These are phyloP conservation scores for Cordia subcordata DNA, from an alignment of 257 asterid genomes.

Conservation along the genomic window DNA sequence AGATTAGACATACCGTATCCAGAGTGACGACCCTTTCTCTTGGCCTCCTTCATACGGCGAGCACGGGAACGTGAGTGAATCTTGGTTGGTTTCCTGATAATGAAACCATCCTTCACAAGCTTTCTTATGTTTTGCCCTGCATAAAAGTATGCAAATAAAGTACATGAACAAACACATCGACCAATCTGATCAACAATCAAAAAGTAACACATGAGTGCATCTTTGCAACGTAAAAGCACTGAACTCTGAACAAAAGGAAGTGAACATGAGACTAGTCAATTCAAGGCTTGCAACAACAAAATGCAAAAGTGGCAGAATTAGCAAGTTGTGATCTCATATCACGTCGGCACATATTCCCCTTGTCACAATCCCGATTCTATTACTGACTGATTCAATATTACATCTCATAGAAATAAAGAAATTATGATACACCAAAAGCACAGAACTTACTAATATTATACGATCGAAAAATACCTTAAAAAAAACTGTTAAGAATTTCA, in stretches of 20 bases:
- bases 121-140: constrained; percentile 81
- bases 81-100: constrained; percentile 92
- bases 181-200: not conserved
- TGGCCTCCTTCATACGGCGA: constrained; percentile 89
- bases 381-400: too few species aligned
- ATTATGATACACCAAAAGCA: not conserved
- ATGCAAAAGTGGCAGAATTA: too few species aligned
- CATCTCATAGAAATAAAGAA: not conserved
- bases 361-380: too few species aligned
- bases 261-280: too few species aligned
- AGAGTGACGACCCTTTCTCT: constrained; percentile 95
- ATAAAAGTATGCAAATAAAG: not conserved
- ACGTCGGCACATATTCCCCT: too few species aligned
- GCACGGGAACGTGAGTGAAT: constrained; percentile 93
- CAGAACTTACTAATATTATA: not conserved
- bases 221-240: too few species aligned
- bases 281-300: too few species aligned
- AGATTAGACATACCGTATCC: constrained; percentile 58
- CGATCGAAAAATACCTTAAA: too few species aligned
- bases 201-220: too few species aligned
- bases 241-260: too few species aligned
- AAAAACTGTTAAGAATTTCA: too few species aligned
- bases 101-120: constrained; percentile 87
- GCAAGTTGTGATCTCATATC: too few species aligned
- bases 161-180: not conserved